Percentiles rank a stretch among this genome's conserved stretches.
These are phyloP conservation scores for Paramecium caudatum DNA, from an alignment of 73 alveolate species.

Conservation along the genomic window DNA sequence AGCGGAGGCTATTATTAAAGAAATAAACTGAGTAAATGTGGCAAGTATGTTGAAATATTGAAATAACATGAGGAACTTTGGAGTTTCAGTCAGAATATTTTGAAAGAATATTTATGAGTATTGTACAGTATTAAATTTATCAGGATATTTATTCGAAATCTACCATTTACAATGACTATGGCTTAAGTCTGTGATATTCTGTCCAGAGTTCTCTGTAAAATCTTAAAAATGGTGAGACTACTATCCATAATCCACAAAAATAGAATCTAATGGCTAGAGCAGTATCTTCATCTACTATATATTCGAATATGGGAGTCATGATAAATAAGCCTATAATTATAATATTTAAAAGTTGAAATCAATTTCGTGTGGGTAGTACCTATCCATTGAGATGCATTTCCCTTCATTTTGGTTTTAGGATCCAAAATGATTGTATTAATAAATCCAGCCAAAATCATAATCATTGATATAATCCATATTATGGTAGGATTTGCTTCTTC, in stretches of 20 bases:
- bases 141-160: background rate
- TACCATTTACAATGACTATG: background rate
- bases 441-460: constrained; percentile 40
- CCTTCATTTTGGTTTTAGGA: constrained; percentile 12
- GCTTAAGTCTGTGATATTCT: constrained; percentile 7
- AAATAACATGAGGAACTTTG: constrained; percentile 32
- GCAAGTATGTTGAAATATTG: background rate
- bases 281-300: background rate
- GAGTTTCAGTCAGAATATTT: constrained; percentile 20
- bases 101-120: constrained; percentile 22
- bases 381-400: background rate
- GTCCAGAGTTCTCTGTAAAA: constrained; percentile 62
- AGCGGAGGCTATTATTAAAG: constrained; percentile 54
- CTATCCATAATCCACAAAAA: background rate
- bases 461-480: background rate
- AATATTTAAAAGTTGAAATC: background rate
- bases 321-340: background rate
- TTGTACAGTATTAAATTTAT: background rate
- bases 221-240: constrained; percentile 58
- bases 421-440: constrained; percentile 29
- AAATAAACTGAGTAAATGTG: background rate
- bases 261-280: background rate
- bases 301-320: constrained; percentile 13
- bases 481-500: background rate
- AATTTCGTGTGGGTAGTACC: constrained; percentile 41